phyloP scores from a whole-genome alignment of 2,329 filamentous ascomycete species.

The Talaromyces rugulosus region DNA sequence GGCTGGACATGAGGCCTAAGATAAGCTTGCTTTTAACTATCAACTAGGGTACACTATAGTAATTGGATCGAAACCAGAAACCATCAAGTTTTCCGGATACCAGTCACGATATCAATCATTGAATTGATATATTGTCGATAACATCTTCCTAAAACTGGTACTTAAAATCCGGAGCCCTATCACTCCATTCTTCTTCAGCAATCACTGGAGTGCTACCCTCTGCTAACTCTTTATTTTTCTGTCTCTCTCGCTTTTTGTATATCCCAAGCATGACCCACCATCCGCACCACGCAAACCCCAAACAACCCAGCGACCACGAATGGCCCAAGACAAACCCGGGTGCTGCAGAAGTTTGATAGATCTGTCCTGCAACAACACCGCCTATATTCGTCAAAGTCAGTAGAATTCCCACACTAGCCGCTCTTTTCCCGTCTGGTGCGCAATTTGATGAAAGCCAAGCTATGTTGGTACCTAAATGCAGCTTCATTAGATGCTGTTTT shows the following conservation, averaged over 20 bases:
- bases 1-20: conserved; percentile 27
- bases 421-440: conserved; percentile 71
- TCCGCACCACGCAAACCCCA: conserved; percentile 2
- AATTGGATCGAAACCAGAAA: not conserved
- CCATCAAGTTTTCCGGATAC: not conserved
- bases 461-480: conserved; percentile 38
- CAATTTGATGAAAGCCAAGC: conserved; percentile 62
- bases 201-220: not conserved
- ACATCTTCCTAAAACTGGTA: conserved; percentile 5
- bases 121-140: not conserved
- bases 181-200: not conserved
- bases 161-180: conserved; percentile 1
- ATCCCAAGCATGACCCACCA: conserved; percentile 3
- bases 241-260: not conserved
- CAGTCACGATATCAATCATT: not conserved
- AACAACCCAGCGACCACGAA: conserved; percentile 2
- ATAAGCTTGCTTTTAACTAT: not conserved
- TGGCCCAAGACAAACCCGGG: conserved; percentile 5
- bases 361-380: conserved; percentile 54
- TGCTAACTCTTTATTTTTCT: not conserved
- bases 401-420: conserved; percentile 67
- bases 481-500: not conserved
- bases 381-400: conserved; percentile 66
- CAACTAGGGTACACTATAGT: not conserved
- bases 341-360: conserved; percentile 1